phyloP scores from a whole-genome alignment of 78 protist species.

The Bodo saltans region DNA sequence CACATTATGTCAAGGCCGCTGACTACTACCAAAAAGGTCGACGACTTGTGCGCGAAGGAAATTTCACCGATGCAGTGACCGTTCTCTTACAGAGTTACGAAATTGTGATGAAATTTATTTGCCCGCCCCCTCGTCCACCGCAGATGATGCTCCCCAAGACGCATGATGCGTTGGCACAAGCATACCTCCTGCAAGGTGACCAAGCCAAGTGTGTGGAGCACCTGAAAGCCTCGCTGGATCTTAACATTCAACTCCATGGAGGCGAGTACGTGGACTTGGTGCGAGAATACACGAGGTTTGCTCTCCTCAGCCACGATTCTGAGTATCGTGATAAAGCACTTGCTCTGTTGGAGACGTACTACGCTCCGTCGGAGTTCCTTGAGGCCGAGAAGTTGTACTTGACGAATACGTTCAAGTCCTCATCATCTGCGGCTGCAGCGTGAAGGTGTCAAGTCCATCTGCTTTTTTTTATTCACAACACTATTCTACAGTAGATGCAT shows the following conservation, averaged over 20 bases:
- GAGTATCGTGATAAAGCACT: background rate
- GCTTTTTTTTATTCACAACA: no score
- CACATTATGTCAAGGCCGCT: background rate
- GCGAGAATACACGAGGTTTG: background rate
- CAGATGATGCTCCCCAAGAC: background rate
- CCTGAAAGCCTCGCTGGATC: background rate
- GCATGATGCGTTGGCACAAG: background rate
- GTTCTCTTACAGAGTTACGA: background rate
- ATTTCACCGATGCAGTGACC: background rate
- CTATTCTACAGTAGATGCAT: no score
- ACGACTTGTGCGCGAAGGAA: background rate
- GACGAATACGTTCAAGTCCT: background rate
- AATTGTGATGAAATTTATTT: background rate
- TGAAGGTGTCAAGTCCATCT: no score
- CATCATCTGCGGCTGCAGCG: no score
- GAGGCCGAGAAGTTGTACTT: background rate
- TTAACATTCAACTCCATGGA: background rate
- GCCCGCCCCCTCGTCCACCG: background rate
- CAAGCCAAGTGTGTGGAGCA: background rate
- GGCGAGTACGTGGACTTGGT: background rate
- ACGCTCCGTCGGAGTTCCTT: background rate
- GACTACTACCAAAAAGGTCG: slow-evolving; percentile 33
- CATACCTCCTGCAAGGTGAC: background rate
- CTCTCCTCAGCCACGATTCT: background rate
- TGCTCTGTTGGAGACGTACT: background rate